phyloP scores from a whole-genome alignment of 768 basidiomycete genomes.

The Chalciporus sphaerocephalus region DNA sequence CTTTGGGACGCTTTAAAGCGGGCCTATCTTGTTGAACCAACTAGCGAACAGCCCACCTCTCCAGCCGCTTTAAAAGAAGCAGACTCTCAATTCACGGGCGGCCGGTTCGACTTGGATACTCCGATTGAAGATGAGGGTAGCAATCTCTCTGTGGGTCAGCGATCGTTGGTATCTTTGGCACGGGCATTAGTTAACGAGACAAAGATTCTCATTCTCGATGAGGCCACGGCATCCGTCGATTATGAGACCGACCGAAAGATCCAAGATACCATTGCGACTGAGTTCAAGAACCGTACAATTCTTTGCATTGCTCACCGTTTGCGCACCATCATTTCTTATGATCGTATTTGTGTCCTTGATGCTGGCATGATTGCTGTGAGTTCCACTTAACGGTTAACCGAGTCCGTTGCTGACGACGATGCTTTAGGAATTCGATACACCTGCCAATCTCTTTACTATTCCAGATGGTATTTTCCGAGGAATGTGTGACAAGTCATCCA shows the following conservation, averaged over 20 bases:
- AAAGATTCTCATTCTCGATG: conserved; percentile 83
- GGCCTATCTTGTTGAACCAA: conserved; percentile 69
- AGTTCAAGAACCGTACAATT: conserved; percentile 81
- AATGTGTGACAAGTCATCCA: conserved; percentile 84
- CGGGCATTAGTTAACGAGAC: conserved; percentile 85
- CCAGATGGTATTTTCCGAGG: conserved; percentile 69
- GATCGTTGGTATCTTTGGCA: conserved; percentile 82
- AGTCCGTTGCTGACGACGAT: neutral
- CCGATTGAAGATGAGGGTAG: conserved; percentile 82
- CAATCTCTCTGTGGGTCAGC: conserved; percentile 78
- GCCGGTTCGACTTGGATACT: conserved; percentile 78
- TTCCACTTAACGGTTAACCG: conserved; percentile 7
- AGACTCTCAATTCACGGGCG: conserved; percentile 36
- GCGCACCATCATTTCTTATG: conserved; percentile 82
- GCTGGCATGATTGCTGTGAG: conserved; percentile 69
- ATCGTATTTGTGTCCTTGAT: conserved; percentile 85
- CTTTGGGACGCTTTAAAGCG: conserved; percentile 88
- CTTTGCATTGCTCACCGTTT: conserved; percentile 87
- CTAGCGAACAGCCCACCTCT: conserved; percentile 17
- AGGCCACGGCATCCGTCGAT: conserved; percentile 89
- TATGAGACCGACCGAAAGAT: conserved; percentile 89
- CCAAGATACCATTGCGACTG: conserved; percentile 80
- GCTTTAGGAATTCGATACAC: conserved; percentile 74
- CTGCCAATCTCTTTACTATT: conserved; percentile 54
- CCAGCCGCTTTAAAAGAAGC: conserved; percentile 35